Evolutionary conservation across 352 stramenopile genomes (phyloP).

Genomic region (Phytophthora podocarpi): DNA sequence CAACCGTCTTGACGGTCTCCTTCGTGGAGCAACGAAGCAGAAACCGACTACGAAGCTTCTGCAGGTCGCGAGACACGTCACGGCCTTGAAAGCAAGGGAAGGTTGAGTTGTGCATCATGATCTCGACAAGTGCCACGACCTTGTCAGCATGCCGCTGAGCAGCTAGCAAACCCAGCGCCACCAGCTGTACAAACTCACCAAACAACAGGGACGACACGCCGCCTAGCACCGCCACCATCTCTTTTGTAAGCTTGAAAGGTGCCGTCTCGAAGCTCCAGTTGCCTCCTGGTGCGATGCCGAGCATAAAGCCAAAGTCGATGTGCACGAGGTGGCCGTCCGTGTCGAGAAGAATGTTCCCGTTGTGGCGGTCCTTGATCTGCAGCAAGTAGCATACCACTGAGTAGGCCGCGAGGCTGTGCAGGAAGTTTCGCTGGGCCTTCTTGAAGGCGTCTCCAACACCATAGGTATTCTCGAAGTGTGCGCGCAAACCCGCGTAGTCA

Average conservation of each 20-base stretch:
- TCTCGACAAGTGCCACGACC: constrained; percentile 72
- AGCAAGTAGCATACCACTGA: constrained; percentile 88
- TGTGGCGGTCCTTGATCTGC: constrained; percentile 95
- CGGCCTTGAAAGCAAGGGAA: constrained; percentile 84
- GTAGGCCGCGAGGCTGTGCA: constrained; percentile 74
- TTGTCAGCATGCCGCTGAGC: constrained; percentile 65
- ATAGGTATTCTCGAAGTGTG: constrained; percentile 94
- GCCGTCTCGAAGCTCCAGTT: constrained; percentile 93
- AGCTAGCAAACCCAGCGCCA: constrained; percentile 57
- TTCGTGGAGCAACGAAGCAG: constrained; percentile 58
- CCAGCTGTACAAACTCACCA: constrained; percentile 73
- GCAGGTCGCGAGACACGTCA: constrained; percentile 87
- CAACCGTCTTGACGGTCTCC: constrained; percentile 69
- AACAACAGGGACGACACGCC: constrained; percentile 58
- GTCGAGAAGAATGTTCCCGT: constrained; percentile 97
- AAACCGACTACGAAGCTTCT: constrained; percentile 77
- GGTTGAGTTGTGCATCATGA: constrained; percentile 86
- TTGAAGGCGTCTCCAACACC: constrained; percentile 59
- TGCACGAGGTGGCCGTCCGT: constrained; percentile 91
- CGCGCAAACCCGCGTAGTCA: constrained; percentile 76
- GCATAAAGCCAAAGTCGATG: constrained; percentile 98
- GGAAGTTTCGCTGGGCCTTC: constrained; percentile 59
- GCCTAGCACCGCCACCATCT: constrained; percentile 94
- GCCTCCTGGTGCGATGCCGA: constrained; percentile 94
- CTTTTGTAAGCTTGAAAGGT: constrained; percentile 95